phyloP scores from a whole-genome alignment of 768 basidiomycete genomes.

The Thelephora aurantiotincta region DNA sequence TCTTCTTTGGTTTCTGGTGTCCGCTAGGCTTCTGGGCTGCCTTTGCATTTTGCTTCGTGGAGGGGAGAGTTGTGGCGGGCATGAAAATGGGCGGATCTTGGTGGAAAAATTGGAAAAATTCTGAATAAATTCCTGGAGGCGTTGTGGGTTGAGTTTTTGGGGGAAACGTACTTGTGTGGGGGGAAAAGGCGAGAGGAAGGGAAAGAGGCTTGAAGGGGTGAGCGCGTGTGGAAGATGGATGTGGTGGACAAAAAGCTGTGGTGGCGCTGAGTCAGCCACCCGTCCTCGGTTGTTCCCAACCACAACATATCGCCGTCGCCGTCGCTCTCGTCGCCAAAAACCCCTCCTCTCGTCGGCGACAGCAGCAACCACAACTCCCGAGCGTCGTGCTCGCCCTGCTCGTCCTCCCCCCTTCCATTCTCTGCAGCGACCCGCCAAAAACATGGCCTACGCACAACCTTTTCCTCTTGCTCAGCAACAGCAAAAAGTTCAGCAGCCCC shows the following conservation, averaged over 20 bases:
- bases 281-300: neutral
- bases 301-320: neutral
- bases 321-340: neutral
- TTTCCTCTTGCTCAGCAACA: constrained; percentile 59
- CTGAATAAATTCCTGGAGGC: neutral
- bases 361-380: neutral
- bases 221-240: neutral
- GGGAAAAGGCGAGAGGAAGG: neutral
- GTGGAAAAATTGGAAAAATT: neutral
- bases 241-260: neutral
- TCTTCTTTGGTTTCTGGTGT: constrained; percentile 18
- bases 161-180: neutral
- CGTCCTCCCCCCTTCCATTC: neutral
- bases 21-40: neutral
- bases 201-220: neutral
- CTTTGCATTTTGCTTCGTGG: neutral
- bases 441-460: constrained; percentile 63
- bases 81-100: neutral
- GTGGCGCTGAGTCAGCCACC: neutral
- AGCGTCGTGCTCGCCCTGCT: neutral
- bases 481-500: constrained; percentile 37
- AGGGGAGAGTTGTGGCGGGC: neutral
- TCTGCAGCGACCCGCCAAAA: neutral
- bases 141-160: too few species aligned
- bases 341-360: neutral